A percentile compares a stretch with the other conserved stretches of the same genome.
Evolutionary conservation across 257 asterid genomes (phyloP).

Genomic region (Nicotiana tabacum): DNA sequence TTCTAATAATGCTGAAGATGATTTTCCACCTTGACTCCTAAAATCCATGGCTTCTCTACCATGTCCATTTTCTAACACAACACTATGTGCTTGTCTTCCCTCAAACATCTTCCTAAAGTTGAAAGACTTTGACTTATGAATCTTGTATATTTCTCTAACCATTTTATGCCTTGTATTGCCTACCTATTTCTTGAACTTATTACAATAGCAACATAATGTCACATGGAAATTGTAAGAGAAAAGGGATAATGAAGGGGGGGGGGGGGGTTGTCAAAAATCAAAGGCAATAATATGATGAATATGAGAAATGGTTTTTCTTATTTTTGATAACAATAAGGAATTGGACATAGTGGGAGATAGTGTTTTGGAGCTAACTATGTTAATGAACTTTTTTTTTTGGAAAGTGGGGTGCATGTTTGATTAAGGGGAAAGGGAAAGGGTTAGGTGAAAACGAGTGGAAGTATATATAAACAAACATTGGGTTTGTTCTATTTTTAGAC

Average conservation of each 20-base stretch:
- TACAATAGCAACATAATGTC: neutral
- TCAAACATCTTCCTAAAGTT: constrained; percentile 45
- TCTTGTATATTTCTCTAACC: constrained; percentile 31
- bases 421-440: neutral
- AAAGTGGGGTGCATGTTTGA: constrained; percentile 55
- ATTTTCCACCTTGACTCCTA: constrained; percentile 19
- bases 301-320: neutral
- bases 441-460: neutral
- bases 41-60: constrained; percentile 26
- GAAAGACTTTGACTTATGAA: constrained; percentile 46
- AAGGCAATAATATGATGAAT: neutral
- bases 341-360: neutral
- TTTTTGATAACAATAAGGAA: neutral
- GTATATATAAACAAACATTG: neutral
- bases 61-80: constrained; percentile 26
- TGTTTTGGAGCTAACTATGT: neutral
- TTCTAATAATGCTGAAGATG: constrained; percentile 12
- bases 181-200: neutral
- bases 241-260: neutral
- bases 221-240: neutral
- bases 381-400: constrained; percentile 8
- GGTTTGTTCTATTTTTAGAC: neutral
- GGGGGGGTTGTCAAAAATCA: neutral
- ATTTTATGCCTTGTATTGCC: constrained; percentile 1
- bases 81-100: constrained; percentile 28